These are phyloP conservation scores for Kluyveromyces aestuarii DNA, from an alignment of 805 yeast genomes.

Conservation along the genomic window DNA sequence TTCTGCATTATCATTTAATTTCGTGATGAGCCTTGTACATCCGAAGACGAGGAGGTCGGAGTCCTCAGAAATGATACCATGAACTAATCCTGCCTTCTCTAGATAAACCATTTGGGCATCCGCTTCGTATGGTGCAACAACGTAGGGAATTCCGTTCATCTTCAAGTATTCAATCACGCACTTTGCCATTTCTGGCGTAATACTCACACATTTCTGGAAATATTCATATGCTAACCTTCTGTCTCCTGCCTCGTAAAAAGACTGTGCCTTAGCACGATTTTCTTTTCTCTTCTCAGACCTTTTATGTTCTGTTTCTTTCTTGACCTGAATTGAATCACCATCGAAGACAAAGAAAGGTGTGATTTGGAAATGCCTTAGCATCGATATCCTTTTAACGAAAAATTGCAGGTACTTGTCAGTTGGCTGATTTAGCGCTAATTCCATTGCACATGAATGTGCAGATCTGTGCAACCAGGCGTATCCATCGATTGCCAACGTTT, in stretches of 20 bases:
- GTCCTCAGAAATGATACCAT: slow-evolving; percentile 88
- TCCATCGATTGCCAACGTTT: slow-evolving; percentile 85
- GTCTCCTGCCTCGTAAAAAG: slow-evolving; percentile 44
- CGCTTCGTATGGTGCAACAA: slow-evolving; percentile 98
- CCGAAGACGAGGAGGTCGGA: slow-evolving; percentile 91
- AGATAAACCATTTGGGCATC: slow-evolving; percentile 93
- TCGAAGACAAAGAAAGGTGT: slow-evolving; percentile 87
- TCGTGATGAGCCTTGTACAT: slow-evolving; percentile 64
- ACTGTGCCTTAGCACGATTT: slow-evolving; percentile 49
- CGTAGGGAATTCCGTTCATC: slow-evolving; percentile 45
- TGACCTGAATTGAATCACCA: slow-evolving; percentile 79
- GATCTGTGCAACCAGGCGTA: slow-evolving; percentile 95
- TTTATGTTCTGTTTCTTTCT: slow-evolving; percentile 60
- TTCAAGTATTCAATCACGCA: slow-evolving; percentile 68
- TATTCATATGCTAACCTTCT: slow-evolving; percentile 52
- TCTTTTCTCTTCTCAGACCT: slow-evolving; percentile 49
- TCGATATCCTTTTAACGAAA: slow-evolving; percentile 53
- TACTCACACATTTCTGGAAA: slow-evolving; percentile 73
- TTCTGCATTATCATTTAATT: slow-evolving; percentile 59
- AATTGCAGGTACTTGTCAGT: slow-evolving; percentile 67
- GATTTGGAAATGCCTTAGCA: slow-evolving; percentile 60
- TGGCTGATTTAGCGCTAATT: slow-evolving; percentile 60
- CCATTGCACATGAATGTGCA: slow-evolving; percentile 73
- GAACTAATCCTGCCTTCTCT: slow-evolving; percentile 63
- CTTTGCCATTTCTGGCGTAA: slow-evolving; percentile 88